A percentile compares a stretch with the other conserved stretches of the same genome.
Evolutionary conservation across 345 rosid species (phyloP).

Genomic region (Pistacia vera): DNA sequence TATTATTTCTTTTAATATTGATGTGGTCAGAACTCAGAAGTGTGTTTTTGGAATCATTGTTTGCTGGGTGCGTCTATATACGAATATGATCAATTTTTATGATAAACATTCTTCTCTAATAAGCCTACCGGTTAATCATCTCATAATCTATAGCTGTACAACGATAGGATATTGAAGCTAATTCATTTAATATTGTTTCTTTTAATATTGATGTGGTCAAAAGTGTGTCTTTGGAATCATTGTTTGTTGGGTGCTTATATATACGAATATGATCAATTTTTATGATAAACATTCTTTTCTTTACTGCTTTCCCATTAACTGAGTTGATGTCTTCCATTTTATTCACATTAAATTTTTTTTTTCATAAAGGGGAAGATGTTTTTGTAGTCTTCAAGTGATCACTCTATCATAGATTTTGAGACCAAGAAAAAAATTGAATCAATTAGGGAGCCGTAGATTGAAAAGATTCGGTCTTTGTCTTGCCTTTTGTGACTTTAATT

Average conservation of each 20-base stretch:
- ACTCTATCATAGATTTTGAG: slow-evolving; percentile 6
- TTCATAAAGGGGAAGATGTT: background rate
- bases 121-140: slow-evolving; percentile 9
- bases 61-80: slow-evolving; percentile 24
- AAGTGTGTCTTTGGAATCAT: slow-evolving; percentile 45
- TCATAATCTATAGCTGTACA: slow-evolving; percentile 29
- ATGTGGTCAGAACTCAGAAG: slow-evolving; percentile 59
- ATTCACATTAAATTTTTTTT: background rate
- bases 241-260: slow-evolving; percentile 28
- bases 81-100: slow-evolving; percentile 4
- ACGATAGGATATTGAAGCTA: slow-evolving; percentile 27
- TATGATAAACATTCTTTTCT: slow-evolving; percentile 28
- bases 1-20: slow-evolving; percentile 30
- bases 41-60: slow-evolving; percentile 41
- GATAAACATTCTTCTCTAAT: slow-evolving; percentile 23
- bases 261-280: background rate
- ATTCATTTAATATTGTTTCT: slow-evolving; percentile 21
- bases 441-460: background rate
- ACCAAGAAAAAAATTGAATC: background rate
- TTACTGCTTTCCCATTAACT: slow-evolving; percentile 42
- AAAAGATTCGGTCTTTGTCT: slow-evolving; percentile 26
- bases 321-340: background rate
- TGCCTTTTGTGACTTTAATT: background rate
- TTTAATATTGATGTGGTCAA: slow-evolving; percentile 45
- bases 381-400: slow-evolving; percentile 1